phyloP scores from a whole-genome alignment of 305 asterid genomes.

The Fraxinus xanthoxyloides region DNA sequence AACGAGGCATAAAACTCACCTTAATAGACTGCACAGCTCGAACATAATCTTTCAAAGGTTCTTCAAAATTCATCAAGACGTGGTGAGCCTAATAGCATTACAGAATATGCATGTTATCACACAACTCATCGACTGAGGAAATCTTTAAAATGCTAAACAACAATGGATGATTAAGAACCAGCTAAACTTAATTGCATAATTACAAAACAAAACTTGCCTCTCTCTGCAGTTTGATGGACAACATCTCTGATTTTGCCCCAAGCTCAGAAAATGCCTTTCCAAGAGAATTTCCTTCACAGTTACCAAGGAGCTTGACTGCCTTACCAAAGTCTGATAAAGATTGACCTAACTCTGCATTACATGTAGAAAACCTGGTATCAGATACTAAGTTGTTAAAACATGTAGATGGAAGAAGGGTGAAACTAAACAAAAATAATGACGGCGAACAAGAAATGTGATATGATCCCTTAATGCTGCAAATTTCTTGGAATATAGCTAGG shows the following conservation, averaged over 20 bases:
- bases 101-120: neutral
- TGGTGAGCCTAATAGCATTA: slow-evolving; percentile 65
- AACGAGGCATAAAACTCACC: slow-evolving; percentile 41
- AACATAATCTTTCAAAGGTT: slow-evolving; percentile 93
- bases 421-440: slow-evolving; percentile 15
- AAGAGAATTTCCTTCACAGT: slow-evolving; percentile 76
- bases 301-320: slow-evolving; percentile 89
- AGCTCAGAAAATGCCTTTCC: slow-evolving; percentile 93
- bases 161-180: neutral
- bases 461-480: neutral
- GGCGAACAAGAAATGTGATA: slow-evolving; percentile 6
- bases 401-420: neutral
- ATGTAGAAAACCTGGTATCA: slow-evolving; percentile 16
- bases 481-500: no score
- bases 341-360: slow-evolving; percentile 76
- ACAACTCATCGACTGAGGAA: neutral
- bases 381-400: slow-evolving; percentile 4
- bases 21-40: slow-evolving; percentile 96
- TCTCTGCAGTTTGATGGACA: slow-evolving; percentile 71
- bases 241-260: slow-evolving; percentile 72
- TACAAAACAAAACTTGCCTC: slow-evolving; percentile 47
- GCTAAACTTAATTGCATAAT: neutral
- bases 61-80: slow-evolving; percentile 93
- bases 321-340: slow-evolving; percentile 89
- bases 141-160: slow-evolving; percentile 1